These are phyloP conservation scores for Aspergillus leporis DNA, from an alignment of 495 filamentous ascomycete genomes.

Conservation along the genomic window DNA sequence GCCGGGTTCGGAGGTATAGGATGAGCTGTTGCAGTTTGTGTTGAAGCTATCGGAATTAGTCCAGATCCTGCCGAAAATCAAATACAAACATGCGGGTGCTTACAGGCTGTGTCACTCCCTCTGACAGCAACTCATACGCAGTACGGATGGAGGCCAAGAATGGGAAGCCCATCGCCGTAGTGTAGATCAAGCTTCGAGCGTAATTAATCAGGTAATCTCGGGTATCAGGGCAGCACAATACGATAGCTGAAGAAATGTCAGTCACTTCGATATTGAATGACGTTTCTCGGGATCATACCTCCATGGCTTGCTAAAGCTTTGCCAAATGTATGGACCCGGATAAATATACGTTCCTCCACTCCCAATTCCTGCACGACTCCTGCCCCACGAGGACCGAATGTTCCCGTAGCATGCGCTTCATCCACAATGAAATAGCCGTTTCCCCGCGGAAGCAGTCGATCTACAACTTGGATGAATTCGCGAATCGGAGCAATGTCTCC, in stretches of 20 bases:
- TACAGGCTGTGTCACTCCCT: slow-evolving; percentile 44
- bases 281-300: slow-evolving; percentile 47
- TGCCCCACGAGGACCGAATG: slow-evolving; percentile 61
- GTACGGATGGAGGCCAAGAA: slow-evolving; percentile 48
- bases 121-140: slow-evolving; percentile 43
- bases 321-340: slow-evolving; percentile 74
- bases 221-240: slow-evolving; percentile 48
- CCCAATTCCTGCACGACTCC: slow-evolving; percentile 68
- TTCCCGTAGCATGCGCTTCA: slow-evolving; percentile 75
- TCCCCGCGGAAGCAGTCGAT: slow-evolving; percentile 52
- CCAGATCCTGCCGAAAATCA: not conserved
- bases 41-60: slow-evolving; percentile 31
- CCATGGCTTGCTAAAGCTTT: slow-evolving; percentile 74
- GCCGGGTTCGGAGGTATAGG: slow-evolving; percentile 34
- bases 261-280: not conserved
- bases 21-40: slow-evolving; percentile 39
- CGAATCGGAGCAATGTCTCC: slow-evolving; percentile 68
- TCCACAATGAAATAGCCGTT: slow-evolving; percentile 76
- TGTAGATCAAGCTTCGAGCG: slow-evolving; percentile 50
- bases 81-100: not conserved
- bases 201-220: slow-evolving; percentile 48
- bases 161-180: slow-evolving; percentile 50
- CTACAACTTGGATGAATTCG: slow-evolving; percentile 57
- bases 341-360: slow-evolving; percentile 65
- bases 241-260: slow-evolving; percentile 29